Conservation (phyloP, 2,329 filamentous ascomycete species). For the Epichloe baconii region DNA sequence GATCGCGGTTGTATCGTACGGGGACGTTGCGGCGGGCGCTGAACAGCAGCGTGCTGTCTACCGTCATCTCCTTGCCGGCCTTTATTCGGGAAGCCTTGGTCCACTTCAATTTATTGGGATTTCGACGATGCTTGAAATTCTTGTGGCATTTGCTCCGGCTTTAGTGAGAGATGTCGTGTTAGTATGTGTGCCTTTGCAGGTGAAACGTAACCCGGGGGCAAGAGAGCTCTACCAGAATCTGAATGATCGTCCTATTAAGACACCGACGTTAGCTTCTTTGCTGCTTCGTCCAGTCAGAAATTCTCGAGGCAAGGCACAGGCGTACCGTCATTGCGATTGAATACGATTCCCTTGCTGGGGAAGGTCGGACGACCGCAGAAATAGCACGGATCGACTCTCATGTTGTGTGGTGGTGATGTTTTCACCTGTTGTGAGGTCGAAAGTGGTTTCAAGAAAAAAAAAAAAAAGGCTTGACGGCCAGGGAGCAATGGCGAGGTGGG, state of each 20-base stretch:
- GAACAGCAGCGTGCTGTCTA: slow-evolving; percentile 89
- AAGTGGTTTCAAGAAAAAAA: neutral
- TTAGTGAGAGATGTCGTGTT: neutral
- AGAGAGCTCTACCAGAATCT: slow-evolving; percentile 35
- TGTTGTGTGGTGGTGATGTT: slow-evolving; percentile 15
- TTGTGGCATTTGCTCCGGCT: slow-evolving; percentile 38
- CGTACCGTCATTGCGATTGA: slow-evolving; percentile 35
- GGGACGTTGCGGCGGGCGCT: slow-evolving; percentile 87
- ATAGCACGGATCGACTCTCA: slow-evolving; percentile 27
- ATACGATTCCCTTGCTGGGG: slow-evolving; percentile 42
- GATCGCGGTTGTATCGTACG: slow-evolving; percentile 88
- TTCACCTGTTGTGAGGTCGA: neutral
- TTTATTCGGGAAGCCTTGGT: slow-evolving; percentile 79
- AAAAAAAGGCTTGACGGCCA: neutral
- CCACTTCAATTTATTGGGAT: slow-evolving; percentile 94
- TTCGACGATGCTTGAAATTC: slow-evolving; percentile 95
- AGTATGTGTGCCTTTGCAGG: neutral
- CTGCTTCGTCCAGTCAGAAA: neutral
- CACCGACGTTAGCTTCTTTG: neutral
- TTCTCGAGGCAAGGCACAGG: neutral
- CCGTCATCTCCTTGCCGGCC: slow-evolving; percentile 76
- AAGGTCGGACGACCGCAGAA: slow-evolving; percentile 37
- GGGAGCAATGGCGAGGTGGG: neutral
- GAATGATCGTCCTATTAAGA: slow-evolving; percentile 30
- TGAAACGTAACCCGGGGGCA: neutral